These are phyloP conservation scores for Schwanniomyces pseudopolymorphus DNA, from an alignment of 805 yeast genomes.

Conservation along the genomic window DNA sequence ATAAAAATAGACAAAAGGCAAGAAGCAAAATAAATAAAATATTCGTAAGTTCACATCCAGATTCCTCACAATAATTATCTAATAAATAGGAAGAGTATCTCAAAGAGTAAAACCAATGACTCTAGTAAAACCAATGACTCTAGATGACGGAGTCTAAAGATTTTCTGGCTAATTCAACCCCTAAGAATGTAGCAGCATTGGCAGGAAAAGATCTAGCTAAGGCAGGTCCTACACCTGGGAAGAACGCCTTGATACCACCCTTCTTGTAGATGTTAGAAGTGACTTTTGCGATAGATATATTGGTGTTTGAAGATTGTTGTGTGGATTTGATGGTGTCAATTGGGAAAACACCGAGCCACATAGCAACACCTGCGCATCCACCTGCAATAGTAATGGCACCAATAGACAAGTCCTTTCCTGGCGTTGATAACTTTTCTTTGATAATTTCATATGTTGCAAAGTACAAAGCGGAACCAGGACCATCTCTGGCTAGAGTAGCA, in stretches of 20 bases:
- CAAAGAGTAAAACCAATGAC: neutral
- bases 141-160: conserved; percentile 37
- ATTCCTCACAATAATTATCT: neutral
- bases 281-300: conserved; percentile 59
- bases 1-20: conserved; percentile 1
- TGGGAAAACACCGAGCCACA: conserved; percentile 97
- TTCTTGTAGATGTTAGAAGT: conserved; percentile 65
- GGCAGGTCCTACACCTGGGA: conserved; percentile 98
- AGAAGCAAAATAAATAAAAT: neutral
- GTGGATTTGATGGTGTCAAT: conserved; percentile 89
- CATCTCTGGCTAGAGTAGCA: conserved; percentile 94
- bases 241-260: conserved; percentile 87
- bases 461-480: conserved; percentile 94
- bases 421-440: conserved; percentile 59
- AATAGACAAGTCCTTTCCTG: conserved; percentile 61
- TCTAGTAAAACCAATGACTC: conserved; percentile 1
- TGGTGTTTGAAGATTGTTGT: conserved; percentile 63
- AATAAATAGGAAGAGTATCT: neutral
- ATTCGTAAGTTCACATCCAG: neutral
- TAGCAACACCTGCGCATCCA: conserved; percentile 92
- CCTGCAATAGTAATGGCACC: conserved; percentile 85
- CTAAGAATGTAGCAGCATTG: conserved; percentile 97
- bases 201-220: conserved; percentile 94
- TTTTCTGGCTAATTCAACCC: conserved; percentile 78
- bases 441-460: conserved; percentile 90